phyloP scores from a whole-genome alignment of 1,284 basidiomycete genomes.

The Anthracocystis walkeri region DNA sequence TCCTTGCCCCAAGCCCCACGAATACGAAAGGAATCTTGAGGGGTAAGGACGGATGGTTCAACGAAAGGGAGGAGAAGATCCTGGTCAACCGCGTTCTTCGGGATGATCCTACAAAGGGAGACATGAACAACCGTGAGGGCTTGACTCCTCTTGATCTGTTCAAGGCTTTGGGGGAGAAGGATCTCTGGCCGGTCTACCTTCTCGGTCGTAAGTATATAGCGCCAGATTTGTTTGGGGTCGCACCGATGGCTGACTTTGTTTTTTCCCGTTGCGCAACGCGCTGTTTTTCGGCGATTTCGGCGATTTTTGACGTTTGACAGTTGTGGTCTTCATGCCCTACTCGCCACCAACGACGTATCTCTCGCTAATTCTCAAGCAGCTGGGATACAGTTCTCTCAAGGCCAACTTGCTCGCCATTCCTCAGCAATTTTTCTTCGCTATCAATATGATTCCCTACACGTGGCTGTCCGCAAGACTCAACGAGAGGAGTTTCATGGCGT shows the following conservation, averaged over 20 bases:
- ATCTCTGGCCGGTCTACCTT: conserved; percentile 79
- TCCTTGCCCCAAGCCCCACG: conserved; percentile 44
- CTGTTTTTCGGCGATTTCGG: background rate
- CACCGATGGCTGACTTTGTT: conserved; percentile 13
- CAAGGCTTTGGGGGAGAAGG: conserved; percentile 75
- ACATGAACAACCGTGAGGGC: conserved; percentile 82
- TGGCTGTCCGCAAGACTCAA: conserved; percentile 33
- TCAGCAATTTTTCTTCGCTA: conserved; percentile 39
- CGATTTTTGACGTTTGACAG: conserved; percentile 6
- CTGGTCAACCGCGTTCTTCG: conserved; percentile 76
- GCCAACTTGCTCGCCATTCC: conserved; percentile 60
- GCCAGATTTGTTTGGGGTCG: background rate
- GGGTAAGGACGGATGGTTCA: conserved; percentile 76
- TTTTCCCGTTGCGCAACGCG: conserved; percentile 6
- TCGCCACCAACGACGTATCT: conserved; percentile 34
- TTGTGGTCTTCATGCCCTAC: conserved; percentile 39
- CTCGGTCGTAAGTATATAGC: conserved; percentile 70
- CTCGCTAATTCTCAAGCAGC: conserved; percentile 45
- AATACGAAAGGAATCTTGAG: conserved; percentile 28
- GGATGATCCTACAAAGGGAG: conserved; percentile 77
- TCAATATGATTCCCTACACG: conserved; percentile 44
- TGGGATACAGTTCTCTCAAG: conserved; percentile 50
- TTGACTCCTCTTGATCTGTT: conserved; percentile 18
- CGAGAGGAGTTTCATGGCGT: conserved; percentile 27
- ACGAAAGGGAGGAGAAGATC: conserved; percentile 73